Base-by-base conservation (phyloP, 139 green algal genomes). In the Trebouxia sp. region DNA sequence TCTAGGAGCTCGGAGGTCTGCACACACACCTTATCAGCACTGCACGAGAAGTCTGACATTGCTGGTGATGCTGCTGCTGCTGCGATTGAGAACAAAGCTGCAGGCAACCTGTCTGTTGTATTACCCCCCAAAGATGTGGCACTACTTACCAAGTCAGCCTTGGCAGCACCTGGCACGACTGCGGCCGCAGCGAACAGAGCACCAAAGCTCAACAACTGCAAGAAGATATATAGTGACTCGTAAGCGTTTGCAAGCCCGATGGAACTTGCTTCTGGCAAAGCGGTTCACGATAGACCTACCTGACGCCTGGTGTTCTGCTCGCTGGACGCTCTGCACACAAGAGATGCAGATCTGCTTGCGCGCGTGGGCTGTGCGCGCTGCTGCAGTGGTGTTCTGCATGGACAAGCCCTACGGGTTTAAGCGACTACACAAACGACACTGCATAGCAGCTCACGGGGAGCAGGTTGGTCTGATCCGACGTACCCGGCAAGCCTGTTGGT, bases 1-100 rank as follows among this genome's bases (percentile, higher is more conserved):
- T 85, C 88, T 62, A 90, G 84, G 47, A 94, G 90, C 30, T 94
- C 88, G 48, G 86, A 85, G 37, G 79, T 84, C 85, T 89, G 66
- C 53, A 45, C 78, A 37, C n/a, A 38, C 4, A 22, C 50, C 22
- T 22, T 6, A 58, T 22, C 50, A 28, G 50, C 50, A 22, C 4
- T 3, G 50, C 22, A 28, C 50, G 26, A 58, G 50, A 17, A 22
- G 50, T 5, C 2, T 22, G 26, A 22, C 50, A 3, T 17, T 58
- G 50, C 50, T 28, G 26, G 26, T 3, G 3, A 1, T 22, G 50
- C 1, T 22, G 4, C 50, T 3, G 50, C 2, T 17, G 20, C 22
- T 58, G 50, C 50, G 22, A 1, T 22, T 5, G 50, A 22, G 50
- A 3, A 3, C 22, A 22, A 1, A 58, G 50, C 50, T 28, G 50